Conservation (phyloP, 306 rosid species). For the Pueraria montana region DNA sequence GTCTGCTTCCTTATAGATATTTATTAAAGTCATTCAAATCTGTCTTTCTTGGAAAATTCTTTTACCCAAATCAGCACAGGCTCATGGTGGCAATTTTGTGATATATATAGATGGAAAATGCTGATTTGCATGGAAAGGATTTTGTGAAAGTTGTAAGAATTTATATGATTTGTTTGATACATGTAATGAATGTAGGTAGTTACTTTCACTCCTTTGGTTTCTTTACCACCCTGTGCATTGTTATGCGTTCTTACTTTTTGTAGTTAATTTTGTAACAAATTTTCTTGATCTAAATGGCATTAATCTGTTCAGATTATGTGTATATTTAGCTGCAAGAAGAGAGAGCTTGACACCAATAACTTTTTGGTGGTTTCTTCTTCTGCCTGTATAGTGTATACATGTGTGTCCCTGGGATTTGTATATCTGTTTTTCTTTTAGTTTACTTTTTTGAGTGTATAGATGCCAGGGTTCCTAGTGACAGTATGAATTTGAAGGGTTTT, state of each 20-base stretch:
- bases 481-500: slow-evolving; percentile 1
- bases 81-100: not conserved
- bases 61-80: not conserved
- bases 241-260: not conserved
- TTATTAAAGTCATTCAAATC: not conserved
- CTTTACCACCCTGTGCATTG: not conserved
- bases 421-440: not conserved
- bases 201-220: not conserved
- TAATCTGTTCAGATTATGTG: not conserved
- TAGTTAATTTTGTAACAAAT: not conserved
- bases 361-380: slow-evolving; percentile 14
- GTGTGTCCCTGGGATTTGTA: slow-evolving; percentile 8
- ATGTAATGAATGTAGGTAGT: not conserved
- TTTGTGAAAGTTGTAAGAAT: not conserved
- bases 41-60: slow-evolving; percentile 8
- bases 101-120: slow-evolving; percentile 5
- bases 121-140: not conserved
- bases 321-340: not conserved
- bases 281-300: slow-evolving; percentile 4
- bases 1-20: not conserved
- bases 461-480: not conserved
- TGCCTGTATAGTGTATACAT: not conserved
- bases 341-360: slow-evolving; percentile 19
- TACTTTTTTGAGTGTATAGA: slow-evolving; percentile 11
- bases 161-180: not conserved